A percentile compares a stretch with the other conserved stretches of the same genome.
Conservation (phyloP, 2,329 filamentous ascomycete genomes). For the Pseudocercospora crystallina region DNA sequence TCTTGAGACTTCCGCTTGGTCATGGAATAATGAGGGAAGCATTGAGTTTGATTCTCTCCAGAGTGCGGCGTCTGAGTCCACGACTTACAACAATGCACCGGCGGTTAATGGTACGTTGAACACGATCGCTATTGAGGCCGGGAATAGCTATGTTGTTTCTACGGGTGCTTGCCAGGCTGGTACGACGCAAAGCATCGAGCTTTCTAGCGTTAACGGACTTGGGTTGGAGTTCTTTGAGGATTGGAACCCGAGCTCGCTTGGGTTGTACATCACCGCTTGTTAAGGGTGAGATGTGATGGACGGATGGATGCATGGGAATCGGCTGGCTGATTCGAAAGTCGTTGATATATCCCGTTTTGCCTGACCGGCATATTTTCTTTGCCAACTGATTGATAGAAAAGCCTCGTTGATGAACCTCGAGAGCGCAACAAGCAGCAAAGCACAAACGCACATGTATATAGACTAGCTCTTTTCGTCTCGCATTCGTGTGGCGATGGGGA, state of each 20-base stretch:
- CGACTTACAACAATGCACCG: constrained; percentile 35
- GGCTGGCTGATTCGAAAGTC: too few relatives aligned
- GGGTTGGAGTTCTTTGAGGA: constrained; percentile 27
- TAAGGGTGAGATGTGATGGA: not conserved
- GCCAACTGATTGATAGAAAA: too few relatives aligned
- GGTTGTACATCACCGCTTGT: constrained; percentile 13
- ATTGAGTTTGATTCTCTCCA: constrained; percentile 41
- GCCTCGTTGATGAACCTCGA: too few relatives aligned
- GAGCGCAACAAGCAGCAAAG: too few relatives aligned
- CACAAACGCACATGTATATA: too few relatives aligned
- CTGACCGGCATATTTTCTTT: too few relatives aligned
- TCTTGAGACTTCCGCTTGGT: constrained; percentile 61
- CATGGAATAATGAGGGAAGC: constrained; percentile 38
- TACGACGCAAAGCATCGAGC: constrained; percentile 23
- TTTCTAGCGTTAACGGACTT: constrained; percentile 21
- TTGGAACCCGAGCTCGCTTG: constrained; percentile 5
- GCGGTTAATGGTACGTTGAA: constrained; percentile 11
- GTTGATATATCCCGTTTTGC: too few relatives aligned
- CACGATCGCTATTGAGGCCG: constrained; percentile 21
- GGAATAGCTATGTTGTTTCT: constrained; percentile 31
- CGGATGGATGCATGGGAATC: too few relatives aligned
- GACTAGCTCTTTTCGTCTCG: too few relatives aligned
- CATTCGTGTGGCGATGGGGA: too few relatives aligned
- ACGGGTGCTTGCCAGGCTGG: constrained; percentile 30
- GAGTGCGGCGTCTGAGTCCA: constrained; percentile 46